phyloP scores from a whole-genome alignment of 2,329 filamentous ascomycete genomes.

The Lanzia echinophila region DNA sequence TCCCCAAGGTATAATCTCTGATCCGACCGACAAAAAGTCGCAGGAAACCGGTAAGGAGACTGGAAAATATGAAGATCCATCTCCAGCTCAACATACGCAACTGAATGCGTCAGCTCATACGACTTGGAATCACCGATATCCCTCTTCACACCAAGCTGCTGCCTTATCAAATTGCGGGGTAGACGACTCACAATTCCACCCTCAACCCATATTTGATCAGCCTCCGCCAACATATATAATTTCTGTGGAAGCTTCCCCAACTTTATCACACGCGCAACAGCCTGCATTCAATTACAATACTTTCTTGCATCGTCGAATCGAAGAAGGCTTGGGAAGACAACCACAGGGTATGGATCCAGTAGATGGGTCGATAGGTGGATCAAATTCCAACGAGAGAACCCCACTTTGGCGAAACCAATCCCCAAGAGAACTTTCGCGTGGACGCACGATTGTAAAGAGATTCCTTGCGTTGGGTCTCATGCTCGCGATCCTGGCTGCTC shows the following conservation, averaged over 20 bases:
- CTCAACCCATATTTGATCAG: constrained; percentile 8
- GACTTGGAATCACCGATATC: background rate
- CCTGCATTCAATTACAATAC: constrained; percentile 20
- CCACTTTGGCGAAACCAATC: constrained; percentile 16
- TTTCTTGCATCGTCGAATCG: constrained; percentile 21
- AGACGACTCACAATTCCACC: background rate
- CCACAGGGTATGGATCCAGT: constrained; percentile 26
- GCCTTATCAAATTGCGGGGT: background rate
- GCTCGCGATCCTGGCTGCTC: constrained; percentile 5
- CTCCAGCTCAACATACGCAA: background rate
- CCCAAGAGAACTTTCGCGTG: background rate
- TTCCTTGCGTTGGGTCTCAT: constrained; percentile 19
- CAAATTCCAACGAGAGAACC: constrained; percentile 18
- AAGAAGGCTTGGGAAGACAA: constrained; percentile 16
- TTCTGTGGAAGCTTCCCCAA: background rate
- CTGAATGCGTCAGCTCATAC: background rate
- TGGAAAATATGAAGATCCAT: background rate
- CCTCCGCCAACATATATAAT: constrained; percentile 25
- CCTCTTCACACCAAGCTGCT: background rate
- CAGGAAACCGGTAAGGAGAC: background rate
- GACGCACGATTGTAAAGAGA: constrained; percentile 10
- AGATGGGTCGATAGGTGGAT: constrained; percentile 12
- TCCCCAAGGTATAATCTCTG: constrained; percentile 4
- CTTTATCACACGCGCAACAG: background rate
- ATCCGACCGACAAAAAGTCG: background rate